Percentiles rank a stretch among this genome's conserved stretches.
phyloP scores from a whole-genome alignment of 2,329 filamentous ascomycete species.

The Hymenoscyphus infarciens region DNA sequence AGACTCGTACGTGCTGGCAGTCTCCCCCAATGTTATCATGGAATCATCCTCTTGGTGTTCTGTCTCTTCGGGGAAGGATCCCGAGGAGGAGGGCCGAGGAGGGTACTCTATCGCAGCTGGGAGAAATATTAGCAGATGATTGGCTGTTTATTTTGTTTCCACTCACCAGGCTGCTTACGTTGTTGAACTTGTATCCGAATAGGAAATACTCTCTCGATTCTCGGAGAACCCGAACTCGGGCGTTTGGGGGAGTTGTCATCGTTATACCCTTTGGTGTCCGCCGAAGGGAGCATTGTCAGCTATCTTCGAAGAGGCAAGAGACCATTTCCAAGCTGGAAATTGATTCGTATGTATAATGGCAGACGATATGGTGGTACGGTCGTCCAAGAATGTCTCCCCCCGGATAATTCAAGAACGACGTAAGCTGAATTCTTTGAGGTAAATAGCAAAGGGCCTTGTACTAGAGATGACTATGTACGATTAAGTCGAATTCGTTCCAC shows the following conservation, averaged over 20 bases:
- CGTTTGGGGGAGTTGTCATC: neutral
- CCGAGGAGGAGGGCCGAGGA: neutral
- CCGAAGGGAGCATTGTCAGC: neutral
- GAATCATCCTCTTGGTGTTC: neutral
- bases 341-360: neutral
- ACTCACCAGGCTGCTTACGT: neutral
- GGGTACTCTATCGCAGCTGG: neutral
- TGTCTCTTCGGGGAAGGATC: neutral
- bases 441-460: too few species aligned
- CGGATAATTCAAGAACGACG: neutral
- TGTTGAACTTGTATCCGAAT: slow-evolving; percentile 10
- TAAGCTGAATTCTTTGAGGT: too few species aligned
- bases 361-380: neutral
- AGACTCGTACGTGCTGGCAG: neutral
- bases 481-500: too few species aligned
- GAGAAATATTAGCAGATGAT: neutral
- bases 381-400: neutral
- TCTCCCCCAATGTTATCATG: neutral
- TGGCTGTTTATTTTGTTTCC: neutral
- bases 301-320: neutral
- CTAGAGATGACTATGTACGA: too few species aligned
- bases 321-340: neutral
- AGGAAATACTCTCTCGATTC: slow-evolving; percentile 17
- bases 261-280: neutral
- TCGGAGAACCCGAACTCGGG: neutral